These are phyloP conservation scores for Aspergillus incahuasiensis DNA, from an alignment of 495 filamentous ascomycete genomes.

Conservation along the genomic window DNA sequence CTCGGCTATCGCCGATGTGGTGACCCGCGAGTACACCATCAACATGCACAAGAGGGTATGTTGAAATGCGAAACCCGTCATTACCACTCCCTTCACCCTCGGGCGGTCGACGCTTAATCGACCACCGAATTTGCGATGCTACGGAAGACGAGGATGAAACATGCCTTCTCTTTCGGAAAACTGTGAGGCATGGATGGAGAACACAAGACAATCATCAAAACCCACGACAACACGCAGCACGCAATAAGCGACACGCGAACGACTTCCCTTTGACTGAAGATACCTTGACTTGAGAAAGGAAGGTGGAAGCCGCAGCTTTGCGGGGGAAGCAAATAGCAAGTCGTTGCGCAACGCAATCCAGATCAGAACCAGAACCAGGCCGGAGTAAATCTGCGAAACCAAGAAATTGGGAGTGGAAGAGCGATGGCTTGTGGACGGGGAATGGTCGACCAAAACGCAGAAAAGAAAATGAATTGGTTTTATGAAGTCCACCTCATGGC, in stretches of 20 bases:
- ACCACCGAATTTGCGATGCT: constrained; percentile 3
- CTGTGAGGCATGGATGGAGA: constrained; percentile 24
- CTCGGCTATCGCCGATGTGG: constrained; percentile 96
- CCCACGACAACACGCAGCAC: neutral
- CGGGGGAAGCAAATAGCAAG: constrained; percentile 6
- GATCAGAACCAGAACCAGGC: neutral
- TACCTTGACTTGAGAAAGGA: neutral
- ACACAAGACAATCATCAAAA: constrained; percentile 10
- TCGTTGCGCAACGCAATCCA: neutral
- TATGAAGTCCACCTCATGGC: constrained; percentile 64
- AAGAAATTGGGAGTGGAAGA: neutral
- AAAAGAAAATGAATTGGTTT: constrained; percentile 55
- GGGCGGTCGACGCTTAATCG: constrained; percentile 2
- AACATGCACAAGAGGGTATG: constrained; percentile 99
- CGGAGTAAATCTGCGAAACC: neutral
- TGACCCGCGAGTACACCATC: constrained; percentile 99
- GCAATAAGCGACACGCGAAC: neutral
- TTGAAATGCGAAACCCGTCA: constrained; percentile 31
- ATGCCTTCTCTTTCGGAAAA: constrained; percentile 20
- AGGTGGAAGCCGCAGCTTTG: neutral
- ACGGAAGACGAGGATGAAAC: constrained; percentile 22
- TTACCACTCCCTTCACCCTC: neutral
- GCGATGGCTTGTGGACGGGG: neutral
- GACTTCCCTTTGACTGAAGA: constrained; percentile 5
- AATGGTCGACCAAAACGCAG: neutral